phyloP scores from a whole-genome alignment of 495 filamentous ascomycete species.

The Tuber umbilicatum region DNA sequence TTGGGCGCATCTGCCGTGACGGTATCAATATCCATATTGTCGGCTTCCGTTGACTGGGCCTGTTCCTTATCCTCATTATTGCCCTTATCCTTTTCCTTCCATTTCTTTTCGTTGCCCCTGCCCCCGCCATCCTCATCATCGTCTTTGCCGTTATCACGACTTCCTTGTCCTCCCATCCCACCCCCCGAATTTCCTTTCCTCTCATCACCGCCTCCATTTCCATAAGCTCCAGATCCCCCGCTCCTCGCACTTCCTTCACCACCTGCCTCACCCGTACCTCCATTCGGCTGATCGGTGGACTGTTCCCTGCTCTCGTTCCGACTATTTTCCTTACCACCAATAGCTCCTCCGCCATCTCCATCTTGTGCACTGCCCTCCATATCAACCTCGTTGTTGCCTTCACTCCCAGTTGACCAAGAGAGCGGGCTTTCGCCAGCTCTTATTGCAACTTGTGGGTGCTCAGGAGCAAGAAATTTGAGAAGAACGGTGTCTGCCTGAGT shows the following conservation, averaged over 20 bases:
- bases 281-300: conserved; percentile 20
- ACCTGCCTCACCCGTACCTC: conserved; percentile 3
- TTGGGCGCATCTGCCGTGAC: neutral
- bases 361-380: conserved; percentile 41
- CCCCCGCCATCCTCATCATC: conserved; percentile 14
- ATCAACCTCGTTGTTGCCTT: conserved; percentile 40
- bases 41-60: conserved; percentile 13
- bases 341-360: conserved; percentile 34
- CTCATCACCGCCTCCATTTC: conserved; percentile 25
- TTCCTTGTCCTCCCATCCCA: conserved; percentile 21
- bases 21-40: conserved; percentile 36
- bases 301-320: conserved; percentile 28
- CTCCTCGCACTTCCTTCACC: conserved; percentile 15
- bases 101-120: conserved; percentile 14
- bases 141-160: conserved; percentile 2
- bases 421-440: conserved; percentile 40
- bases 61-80: neutral
- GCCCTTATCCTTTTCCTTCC: conserved; percentile 22
- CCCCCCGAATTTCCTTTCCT: conserved; percentile 22
- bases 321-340: conserved; percentile 10
- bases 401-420: conserved; percentile 39
- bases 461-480: conserved; percentile 49
- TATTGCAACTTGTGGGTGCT: conserved; percentile 47
- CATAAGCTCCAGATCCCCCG: conserved; percentile 15
- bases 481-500: conserved; percentile 53